Base-by-base conservation (phyloP, 208 protist genomes). In the Acanthamoeba healyi region DNA sequence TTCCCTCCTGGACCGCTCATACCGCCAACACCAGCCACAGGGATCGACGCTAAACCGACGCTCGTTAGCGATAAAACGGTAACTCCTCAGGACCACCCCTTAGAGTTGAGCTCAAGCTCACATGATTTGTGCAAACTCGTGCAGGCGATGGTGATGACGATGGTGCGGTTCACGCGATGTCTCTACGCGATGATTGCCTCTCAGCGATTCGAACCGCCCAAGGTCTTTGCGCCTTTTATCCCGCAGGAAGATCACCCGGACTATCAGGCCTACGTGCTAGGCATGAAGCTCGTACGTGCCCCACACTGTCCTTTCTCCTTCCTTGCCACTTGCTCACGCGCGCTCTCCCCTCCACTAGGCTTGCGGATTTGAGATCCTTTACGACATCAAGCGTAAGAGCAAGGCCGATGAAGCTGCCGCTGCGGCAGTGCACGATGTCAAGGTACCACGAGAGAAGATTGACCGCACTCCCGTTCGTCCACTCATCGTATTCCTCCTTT, bases 231-330 rank as follows among this genome's bases (percentile, higher is more conserved):
- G 5, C 56, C 70, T 10, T 32, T 32, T 22, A 46, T 92, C 2
- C 87, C 87, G 29, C 58, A 29, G 10, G 87, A 92, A 22, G 46
- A 44, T 4, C 87, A 92, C 40, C 87, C 87, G 0, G 87, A 92
- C 32, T 24, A 92, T 29, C 38, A 67, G 12, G 87, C 87, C 56
- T 36, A 54, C 29, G 58, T 61, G 58, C 38, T 92, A 32, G 87
- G 87, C 61, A 92, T 92, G 49, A 92, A 92, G 46, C 24, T 92
- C n/a, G 84, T 91, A 91, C 26, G 84, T 36, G 29, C n/a, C 2
- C 84, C 51, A n/a, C n/a, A n/a, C n/a, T n/a, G n/a, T n/a, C n/a
- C n/a, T n/a, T n/a, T n/a, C n/a, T n/a, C n/a, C n/a, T n/a, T n/a
- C n/a, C n/a, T n/a, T n/a, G n/a, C n/a, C n/a, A n/a, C n/a, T n/a